phyloP scores from a whole-genome alignment of 2,329 filamentous ascomycete species.

The Ophiostoma novo-ulmi region DNA sequence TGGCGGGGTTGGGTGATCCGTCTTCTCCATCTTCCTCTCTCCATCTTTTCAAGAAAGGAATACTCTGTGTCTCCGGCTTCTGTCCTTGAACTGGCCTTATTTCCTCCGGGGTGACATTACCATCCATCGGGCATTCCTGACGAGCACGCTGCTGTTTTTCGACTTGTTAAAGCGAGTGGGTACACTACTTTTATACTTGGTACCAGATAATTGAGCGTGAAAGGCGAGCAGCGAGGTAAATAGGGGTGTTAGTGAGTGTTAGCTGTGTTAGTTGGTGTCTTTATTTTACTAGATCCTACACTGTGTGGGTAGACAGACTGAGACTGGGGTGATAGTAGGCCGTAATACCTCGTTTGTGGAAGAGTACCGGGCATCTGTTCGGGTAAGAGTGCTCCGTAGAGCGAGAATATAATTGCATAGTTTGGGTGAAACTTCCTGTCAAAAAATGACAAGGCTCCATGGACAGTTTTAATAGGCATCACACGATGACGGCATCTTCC shows the following conservation, averaged over 20 bases:
- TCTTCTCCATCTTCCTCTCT: not conserved
- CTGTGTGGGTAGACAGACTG: not conserved
- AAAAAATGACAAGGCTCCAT: not conserved
- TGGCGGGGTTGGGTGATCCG: constrained; percentile 8
- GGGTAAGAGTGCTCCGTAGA: not conserved
- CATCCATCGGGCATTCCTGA: not conserved
- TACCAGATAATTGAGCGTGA: not conserved
- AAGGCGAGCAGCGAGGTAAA: not conserved
- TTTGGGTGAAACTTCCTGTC: not conserved
- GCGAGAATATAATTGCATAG: not conserved
- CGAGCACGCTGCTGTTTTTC: constrained; percentile 1
- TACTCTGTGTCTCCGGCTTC: not conserved
- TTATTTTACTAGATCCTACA: not conserved
- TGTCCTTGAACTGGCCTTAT: not conserved
- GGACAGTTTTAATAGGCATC: not conserved
- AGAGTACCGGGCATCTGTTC: not conserved
- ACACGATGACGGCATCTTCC: not conserved
- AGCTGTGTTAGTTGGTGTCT: not conserved
- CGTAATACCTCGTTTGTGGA: not conserved
- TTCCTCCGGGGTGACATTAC: not conserved
- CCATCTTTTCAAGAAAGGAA: not conserved
- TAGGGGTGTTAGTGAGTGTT: not conserved
- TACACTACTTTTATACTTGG: not conserved
- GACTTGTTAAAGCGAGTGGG: not conserved
- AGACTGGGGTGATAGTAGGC: not conserved